These are phyloP conservation scores for Candida anglica DNA, from an alignment of 805 yeast species.

Conservation along the genomic window DNA sequence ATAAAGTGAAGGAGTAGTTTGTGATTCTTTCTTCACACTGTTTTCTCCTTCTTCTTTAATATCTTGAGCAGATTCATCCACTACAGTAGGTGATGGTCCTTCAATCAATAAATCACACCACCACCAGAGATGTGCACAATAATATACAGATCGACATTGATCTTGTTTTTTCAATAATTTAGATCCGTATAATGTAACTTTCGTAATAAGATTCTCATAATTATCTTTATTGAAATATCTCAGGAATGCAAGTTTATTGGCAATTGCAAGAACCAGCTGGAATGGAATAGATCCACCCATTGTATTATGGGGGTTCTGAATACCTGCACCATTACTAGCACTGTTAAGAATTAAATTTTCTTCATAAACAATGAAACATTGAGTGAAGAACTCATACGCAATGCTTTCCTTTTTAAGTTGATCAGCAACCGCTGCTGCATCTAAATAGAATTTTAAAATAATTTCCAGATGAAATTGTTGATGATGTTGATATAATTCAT, in stretches of 20 bases:
- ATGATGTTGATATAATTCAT: slow-evolving; percentile 53
- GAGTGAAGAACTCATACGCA: slow-evolving; percentile 83
- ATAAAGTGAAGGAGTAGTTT: slow-evolving; percentile 13
- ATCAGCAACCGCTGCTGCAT: slow-evolving; percentile 76
- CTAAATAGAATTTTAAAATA: slow-evolving; percentile 51
- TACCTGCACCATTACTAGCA: slow-evolving; percentile 6
- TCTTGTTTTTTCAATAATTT: slow-evolving; percentile 87
- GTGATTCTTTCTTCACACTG: slow-evolving; percentile 11
- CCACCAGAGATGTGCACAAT: slow-evolving; percentile 94
- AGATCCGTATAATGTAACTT: slow-evolving; percentile 83
- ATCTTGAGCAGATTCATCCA: slow-evolving; percentile 38
- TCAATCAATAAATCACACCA: slow-evolving; percentile 55
- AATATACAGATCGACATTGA: slow-evolving; percentile 87
- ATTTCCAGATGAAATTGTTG: slow-evolving; percentile 27
- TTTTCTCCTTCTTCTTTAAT: slow-evolving; percentile 34
- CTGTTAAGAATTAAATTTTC: slow-evolving; percentile 36
- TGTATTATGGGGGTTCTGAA: slow-evolving; percentile 32
- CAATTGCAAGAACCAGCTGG: slow-evolving; percentile 44
- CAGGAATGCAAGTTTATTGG: slow-evolving; percentile 40
- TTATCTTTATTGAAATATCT: slow-evolving; percentile 55
- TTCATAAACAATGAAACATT: slow-evolving; percentile 83
- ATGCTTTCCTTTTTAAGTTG: slow-evolving; percentile 68
- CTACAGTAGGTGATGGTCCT: slow-evolving; percentile 24
- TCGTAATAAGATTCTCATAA: slow-evolving; percentile 78
- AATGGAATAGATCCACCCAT: slow-evolving; percentile 47